Percentiles rank a stretch among this genome's conserved stretches.
Evolutionary conservation across 169 alveolate genomes (phyloP).

Genomic region (Eimeria tenella): DNA sequence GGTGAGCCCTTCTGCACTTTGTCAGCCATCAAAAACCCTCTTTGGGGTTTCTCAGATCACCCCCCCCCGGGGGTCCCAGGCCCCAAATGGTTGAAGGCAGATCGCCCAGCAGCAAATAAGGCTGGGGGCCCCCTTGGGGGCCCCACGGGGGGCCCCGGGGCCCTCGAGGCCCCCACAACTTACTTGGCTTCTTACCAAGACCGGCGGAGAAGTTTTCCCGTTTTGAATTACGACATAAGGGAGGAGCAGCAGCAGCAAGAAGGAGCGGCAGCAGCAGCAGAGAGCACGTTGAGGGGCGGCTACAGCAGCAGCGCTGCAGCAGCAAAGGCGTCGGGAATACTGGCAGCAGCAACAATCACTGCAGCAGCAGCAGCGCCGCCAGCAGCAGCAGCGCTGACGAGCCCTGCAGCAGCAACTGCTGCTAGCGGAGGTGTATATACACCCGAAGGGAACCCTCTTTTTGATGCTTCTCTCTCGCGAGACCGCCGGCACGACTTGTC

Average conservation of each 20-base stretch:
- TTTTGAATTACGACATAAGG: neutral
- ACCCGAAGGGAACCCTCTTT: neutral
- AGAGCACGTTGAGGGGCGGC: neutral
- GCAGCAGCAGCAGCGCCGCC: neutral
- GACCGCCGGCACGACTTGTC: neutral
- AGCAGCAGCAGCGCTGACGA: neutral
- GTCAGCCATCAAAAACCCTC: neutral
- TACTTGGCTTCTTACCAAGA: neutral
- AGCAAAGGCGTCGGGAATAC: too few species aligned
- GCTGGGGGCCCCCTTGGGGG: neutral
- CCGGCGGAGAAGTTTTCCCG: neutral
- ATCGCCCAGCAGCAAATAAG: neutral
- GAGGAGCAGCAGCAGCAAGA: neutral
- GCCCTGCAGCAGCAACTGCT: neutral
- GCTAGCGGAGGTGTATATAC: too few species aligned
- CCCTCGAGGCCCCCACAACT: neutral
- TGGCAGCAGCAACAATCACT: neutral
- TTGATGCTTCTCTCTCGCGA: neutral
- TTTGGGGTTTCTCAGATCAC: constrained; percentile 4
- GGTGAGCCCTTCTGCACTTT: neutral
- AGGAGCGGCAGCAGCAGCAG: neutral
- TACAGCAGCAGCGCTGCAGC: neutral
- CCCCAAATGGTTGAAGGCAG: neutral
- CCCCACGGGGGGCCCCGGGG: too few species aligned
- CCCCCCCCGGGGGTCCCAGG: constrained; percentile 18